Evolutionary conservation across 2,329 filamentous ascomycete species (phyloP).

Genomic region (Aureobasidium sp.): DNA sequence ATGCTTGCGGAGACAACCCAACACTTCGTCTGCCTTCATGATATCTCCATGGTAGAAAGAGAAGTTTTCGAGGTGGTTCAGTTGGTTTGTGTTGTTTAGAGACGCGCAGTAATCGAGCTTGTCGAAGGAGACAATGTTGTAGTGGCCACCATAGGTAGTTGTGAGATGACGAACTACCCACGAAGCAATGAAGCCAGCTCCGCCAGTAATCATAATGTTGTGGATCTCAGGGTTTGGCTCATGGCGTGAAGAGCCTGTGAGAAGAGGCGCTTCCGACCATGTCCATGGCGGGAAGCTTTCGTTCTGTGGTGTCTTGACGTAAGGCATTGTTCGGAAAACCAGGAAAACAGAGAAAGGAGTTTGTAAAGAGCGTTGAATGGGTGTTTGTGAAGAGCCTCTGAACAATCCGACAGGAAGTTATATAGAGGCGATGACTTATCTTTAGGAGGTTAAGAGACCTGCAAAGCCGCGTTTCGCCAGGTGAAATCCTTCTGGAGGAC

Average conservation of each 20-base stretch:
- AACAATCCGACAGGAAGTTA: background rate
- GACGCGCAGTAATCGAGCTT: conserved; percentile 78
- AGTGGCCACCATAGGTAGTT: conserved; percentile 62
- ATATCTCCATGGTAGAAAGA: conserved; percentile 73
- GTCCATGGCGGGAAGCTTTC: conserved; percentile 24
- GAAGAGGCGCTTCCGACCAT: conserved; percentile 63
- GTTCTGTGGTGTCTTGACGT: background rate
- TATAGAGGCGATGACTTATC: background rate
- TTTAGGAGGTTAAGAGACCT: background rate
- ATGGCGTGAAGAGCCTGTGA: conserved; percentile 62
- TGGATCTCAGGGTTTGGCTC: conserved; percentile 59
- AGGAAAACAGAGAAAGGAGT: background rate
- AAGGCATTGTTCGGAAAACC: background rate
- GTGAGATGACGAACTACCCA: conserved; percentile 75
- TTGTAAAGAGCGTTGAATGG: background rate
- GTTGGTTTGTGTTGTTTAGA: conserved; percentile 65
- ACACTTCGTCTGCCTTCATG: conserved; percentile 60
- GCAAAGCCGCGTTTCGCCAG: background rate
- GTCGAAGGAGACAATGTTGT: conserved; percentile 76
- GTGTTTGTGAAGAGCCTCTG: background rate
- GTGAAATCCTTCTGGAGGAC: background rate
- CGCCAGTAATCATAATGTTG: conserved; percentile 78
- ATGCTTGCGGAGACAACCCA: conserved; percentile 61
- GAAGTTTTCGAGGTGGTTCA: conserved; percentile 63
- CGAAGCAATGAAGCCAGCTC: conserved; percentile 77